These are phyloP conservation scores for Macadamia integrifolia DNA, from an alignment of 164 flowering plant genomes.

Conservation along the genomic window DNA sequence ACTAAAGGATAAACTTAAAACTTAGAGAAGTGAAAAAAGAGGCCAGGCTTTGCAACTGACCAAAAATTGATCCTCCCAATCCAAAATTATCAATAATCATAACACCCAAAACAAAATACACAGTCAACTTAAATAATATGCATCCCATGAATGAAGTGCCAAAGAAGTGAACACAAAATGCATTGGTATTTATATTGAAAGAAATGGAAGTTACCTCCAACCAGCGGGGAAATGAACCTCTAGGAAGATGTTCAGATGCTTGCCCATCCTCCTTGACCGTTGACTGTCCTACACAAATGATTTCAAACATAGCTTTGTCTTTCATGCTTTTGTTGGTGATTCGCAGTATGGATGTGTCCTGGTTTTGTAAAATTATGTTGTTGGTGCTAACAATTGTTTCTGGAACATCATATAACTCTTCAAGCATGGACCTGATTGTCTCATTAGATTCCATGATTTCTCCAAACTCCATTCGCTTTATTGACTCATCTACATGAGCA, in stretches of 20 bases:
- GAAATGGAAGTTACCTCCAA: slow-evolving; percentile 61
- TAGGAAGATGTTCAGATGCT: slow-evolving; percentile 34
- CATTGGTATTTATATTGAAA: not conserved
- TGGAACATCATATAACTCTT: slow-evolving; percentile 54
- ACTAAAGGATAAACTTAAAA: too few species aligned
- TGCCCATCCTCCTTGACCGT: slow-evolving; percentile 51
- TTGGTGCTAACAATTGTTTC: slow-evolving; percentile 65
- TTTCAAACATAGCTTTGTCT: slow-evolving; percentile 50
- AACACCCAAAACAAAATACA: not conserved
- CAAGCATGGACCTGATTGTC: slow-evolving; percentile 40
- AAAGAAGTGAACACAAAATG: not conserved
- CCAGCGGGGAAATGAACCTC: slow-evolving; percentile 91
- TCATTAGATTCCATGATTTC: slow-evolving; percentile 54
- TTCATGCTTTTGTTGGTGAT: slow-evolving; percentile 61
- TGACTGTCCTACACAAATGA: slow-evolving; percentile 63
- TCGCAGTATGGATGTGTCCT: slow-evolving; percentile 47
- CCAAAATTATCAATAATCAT: not conserved
- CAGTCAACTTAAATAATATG: not conserved
- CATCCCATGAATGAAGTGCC: not conserved
- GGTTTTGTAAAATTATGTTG: slow-evolving; percentile 62
- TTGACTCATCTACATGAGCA: slow-evolving; percentile 71
- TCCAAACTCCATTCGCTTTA: slow-evolving; percentile 74
- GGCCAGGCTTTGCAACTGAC: too few species aligned
- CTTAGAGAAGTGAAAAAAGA: too few species aligned
- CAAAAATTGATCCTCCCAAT: too few species aligned